These are phyloP conservation scores for Exidia glandulosa DNA, from an alignment of 768 basidiomycete species.

Conservation along the genomic window DNA sequence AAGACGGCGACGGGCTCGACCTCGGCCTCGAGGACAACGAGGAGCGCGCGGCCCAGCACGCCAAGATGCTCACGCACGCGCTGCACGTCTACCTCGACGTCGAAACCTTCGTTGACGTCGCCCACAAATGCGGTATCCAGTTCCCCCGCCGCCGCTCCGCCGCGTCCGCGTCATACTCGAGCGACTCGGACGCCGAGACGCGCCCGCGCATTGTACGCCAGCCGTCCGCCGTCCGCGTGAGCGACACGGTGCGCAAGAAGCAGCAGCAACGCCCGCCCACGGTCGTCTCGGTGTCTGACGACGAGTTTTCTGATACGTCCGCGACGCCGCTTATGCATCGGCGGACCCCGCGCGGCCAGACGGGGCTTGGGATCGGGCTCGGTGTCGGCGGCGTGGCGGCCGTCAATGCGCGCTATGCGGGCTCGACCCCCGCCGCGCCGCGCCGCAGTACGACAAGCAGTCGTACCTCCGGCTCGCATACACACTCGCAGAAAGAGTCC, in stretches of 20 bases:
- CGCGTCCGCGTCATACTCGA: constrained; percentile 54
- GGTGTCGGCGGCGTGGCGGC: too few relatives aligned
- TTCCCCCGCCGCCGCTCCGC: constrained; percentile 45
- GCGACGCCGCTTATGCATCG: not conserved
- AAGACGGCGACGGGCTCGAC: constrained; percentile 36
- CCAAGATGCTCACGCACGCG: constrained; percentile 69
- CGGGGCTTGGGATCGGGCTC: not conserved
- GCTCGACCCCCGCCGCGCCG: not conserved
- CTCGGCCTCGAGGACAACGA: constrained; percentile 33
- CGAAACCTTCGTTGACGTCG: constrained; percentile 52
- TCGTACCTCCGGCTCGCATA: not conserved
- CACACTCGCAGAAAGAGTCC: not conserved
- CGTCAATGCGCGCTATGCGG: not conserved
- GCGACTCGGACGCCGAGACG: constrained; percentile 9
- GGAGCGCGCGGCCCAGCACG: constrained; percentile 45
- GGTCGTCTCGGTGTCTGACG: not conserved
- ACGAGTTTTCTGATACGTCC: not conserved
- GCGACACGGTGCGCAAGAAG: not conserved
- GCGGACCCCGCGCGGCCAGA: not conserved
- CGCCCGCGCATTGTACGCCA: not conserved
- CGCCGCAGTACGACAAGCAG: not conserved
- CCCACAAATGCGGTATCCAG: constrained; percentile 23
- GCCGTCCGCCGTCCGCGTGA: not conserved
- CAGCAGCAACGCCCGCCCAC: not conserved
- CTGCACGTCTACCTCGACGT: constrained; percentile 75